These are phyloP conservation scores for Plasmodium inui DNA, from an alignment of 169 alveolate species.

Conservation along the genomic window DNA sequence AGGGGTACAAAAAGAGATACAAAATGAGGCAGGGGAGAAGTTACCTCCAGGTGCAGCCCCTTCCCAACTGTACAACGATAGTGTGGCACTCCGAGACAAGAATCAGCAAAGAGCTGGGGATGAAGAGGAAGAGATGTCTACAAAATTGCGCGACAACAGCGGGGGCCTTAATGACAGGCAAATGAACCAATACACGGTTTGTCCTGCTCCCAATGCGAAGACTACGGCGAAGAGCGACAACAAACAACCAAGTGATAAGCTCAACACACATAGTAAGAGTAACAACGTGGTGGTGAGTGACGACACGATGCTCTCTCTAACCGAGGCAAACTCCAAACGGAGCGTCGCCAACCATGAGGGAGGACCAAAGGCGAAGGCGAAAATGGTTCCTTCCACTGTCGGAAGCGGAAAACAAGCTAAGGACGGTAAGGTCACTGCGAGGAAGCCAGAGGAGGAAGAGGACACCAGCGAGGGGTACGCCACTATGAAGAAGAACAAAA, in stretches of 20 bases:
- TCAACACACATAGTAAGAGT: not conserved
- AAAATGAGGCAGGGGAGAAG: not conserved
- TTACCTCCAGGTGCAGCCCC: not conserved
- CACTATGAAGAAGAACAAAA: conserved; percentile 2
- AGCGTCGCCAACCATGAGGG: not conserved
- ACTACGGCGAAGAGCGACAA: not conserved
- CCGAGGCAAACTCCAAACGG: not conserved
- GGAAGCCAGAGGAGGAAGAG: not conserved
- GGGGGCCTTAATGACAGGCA: not conserved
- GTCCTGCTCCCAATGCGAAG: not conserved
- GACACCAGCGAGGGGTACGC: not conserved
- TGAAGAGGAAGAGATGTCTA: not conserved
- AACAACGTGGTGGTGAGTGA: not conserved
- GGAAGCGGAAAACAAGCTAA: conserved; percentile 21
- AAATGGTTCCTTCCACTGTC: not conserved
- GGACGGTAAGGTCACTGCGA: not conserved
- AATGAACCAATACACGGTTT: not conserved
- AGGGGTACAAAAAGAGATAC: not conserved
- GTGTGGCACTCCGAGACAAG: not conserved
- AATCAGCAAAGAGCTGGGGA: not conserved
- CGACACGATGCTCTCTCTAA: not conserved
- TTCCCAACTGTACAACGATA: not conserved
- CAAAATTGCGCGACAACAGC: not conserved
- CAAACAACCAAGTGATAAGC: not conserved
- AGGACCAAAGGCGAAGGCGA: not conserved